Conservation (phyloP, 192 early-diverging fungal species). For the Linnemannia exigua region DNA sequence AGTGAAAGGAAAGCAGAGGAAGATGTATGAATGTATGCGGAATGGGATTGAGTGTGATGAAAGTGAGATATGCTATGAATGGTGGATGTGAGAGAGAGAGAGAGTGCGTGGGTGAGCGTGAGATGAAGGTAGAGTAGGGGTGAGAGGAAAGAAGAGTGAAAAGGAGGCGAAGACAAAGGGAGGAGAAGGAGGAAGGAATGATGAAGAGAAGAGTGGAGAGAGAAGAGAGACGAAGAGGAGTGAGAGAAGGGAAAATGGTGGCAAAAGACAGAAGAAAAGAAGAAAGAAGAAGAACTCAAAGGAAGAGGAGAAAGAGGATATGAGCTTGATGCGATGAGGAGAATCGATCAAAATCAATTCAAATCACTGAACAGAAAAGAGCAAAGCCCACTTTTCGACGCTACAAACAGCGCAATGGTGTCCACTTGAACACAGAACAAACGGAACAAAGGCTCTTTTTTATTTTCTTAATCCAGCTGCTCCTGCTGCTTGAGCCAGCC, state of each 20-base stretch:
- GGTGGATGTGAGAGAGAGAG: background rate
- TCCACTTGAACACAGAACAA: too few relatives aligned
- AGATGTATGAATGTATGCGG: background rate
- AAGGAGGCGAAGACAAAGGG: background rate
- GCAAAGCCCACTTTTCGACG: too few relatives aligned
- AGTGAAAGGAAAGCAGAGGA: background rate
- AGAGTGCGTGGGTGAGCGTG: background rate
- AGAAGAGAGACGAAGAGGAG: background rate
- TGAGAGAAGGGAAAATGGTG: background rate
- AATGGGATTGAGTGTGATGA: background rate
- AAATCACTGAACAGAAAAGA: too few relatives aligned
- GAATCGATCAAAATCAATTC: too few relatives aligned
- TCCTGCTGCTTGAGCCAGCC: too few relatives aligned
- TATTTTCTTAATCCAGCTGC: too few relatives aligned
- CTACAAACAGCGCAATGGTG: too few relatives aligned
- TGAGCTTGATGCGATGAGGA: too few relatives aligned
- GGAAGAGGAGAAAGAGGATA: background rate
- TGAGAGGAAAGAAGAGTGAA: background rate
- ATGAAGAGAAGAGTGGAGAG: too few relatives aligned
- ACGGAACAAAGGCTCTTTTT: too few relatives aligned
- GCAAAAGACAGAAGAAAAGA: background rate
- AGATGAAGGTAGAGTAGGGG: background rate
- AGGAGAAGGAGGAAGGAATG: background rate
- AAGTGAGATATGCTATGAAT: background rate
- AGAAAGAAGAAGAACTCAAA: background rate